A percentile compares a stretch with the other conserved stretches of the same genome.
Evolutionary conservation across 352 stramenopile genomes (phyloP).

Genomic region (Globisporangium recalcitrans): DNA sequence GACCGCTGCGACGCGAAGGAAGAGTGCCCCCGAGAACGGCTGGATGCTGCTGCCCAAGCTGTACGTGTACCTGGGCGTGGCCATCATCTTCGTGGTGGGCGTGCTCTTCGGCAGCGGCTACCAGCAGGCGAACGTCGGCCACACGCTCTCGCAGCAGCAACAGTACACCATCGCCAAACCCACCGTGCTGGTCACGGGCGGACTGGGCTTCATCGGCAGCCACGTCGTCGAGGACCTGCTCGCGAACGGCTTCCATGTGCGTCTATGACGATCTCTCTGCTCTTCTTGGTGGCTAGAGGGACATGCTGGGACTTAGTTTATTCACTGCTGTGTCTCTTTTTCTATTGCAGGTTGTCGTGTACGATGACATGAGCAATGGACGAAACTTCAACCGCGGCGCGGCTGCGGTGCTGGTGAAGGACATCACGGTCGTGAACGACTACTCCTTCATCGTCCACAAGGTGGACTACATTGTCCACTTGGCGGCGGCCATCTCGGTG

Average conservation of each 20-base stretch:
- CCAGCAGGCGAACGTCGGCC: conserved; percentile 31
- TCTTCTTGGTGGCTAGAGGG: no score
- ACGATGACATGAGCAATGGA: conserved; percentile 87
- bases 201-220: conserved; percentile 81
- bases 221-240: conserved; percentile 81
- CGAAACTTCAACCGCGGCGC: conserved; percentile 77
- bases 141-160: conserved; percentile 21
- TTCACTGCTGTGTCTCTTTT: neutral
- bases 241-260: conserved; percentile 68
- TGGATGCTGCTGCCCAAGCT: conserved; percentile 68
- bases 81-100: conserved; percentile 60
- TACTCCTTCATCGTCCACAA: conserved; percentile 80
- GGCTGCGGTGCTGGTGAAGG: conserved; percentile 76
- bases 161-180: conserved; percentile 32
- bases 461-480: conserved; percentile 80
- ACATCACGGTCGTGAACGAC: conserved; percentile 78
- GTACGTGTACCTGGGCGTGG: conserved; percentile 66
- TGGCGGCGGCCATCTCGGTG: conserved; percentile 80
- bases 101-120: conserved; percentile 65
- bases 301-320: no score
- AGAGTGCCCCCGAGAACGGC: conserved; percentile 35
- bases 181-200: conserved; percentile 74
- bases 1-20: conserved; percentile 21
- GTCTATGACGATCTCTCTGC: no score
- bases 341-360: conserved; percentile 65